Conservation (phyloP, 2,329 filamentous ascomycete species). For the Pyrenochaeta sp. region DNA sequence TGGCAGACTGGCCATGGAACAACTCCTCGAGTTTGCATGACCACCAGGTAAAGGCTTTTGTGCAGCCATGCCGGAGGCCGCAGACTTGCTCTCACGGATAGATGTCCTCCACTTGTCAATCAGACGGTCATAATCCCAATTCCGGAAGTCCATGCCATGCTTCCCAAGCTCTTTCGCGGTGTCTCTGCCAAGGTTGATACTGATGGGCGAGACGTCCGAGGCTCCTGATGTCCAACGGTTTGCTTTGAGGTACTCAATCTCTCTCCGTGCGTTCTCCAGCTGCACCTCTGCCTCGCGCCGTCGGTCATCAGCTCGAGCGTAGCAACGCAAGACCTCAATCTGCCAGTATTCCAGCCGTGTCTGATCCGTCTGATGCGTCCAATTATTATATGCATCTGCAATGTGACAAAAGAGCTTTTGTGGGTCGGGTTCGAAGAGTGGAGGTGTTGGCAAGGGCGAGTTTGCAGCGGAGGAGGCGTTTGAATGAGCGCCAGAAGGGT, state of each 20-base stretch:
- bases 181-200: slow-evolving; percentile 47
- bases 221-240: slow-evolving; percentile 37
- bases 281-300: slow-evolving; percentile 48
- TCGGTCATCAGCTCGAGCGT: slow-evolving; percentile 51
- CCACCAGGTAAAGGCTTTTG: slow-evolving; percentile 44
- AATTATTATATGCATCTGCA: slow-evolving; percentile 78
- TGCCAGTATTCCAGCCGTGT: slow-evolving; percentile 56
- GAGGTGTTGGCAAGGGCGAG: slow-evolving; percentile 48
- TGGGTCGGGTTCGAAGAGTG: slow-evolving; percentile 66
- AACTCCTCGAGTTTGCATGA: slow-evolving; percentile 27
- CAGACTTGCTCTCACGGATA: slow-evolving; percentile 43
- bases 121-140: slow-evolving; percentile 53
- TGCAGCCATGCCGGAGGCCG: slow-evolving; percentile 39
- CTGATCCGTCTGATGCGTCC: slow-evolving; percentile 70
- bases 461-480: slow-evolving; percentile 38
- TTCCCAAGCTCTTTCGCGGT: slow-evolving; percentile 51
- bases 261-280: slow-evolving; percentile 51
- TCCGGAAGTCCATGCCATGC: slow-evolving; percentile 47
- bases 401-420: slow-evolving; percentile 77
- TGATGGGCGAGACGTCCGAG: slow-evolving; percentile 42
- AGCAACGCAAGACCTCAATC: slow-evolving; percentile 57
- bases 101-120: slow-evolving; percentile 51
- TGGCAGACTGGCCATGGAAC: slow-evolving; percentile 42
- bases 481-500: slow-evolving; percentile 36
- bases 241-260: slow-evolving; percentile 53